Conservation (phyloP, 148 eudicot species). For the Suaeda aralocaspica region DNA sequence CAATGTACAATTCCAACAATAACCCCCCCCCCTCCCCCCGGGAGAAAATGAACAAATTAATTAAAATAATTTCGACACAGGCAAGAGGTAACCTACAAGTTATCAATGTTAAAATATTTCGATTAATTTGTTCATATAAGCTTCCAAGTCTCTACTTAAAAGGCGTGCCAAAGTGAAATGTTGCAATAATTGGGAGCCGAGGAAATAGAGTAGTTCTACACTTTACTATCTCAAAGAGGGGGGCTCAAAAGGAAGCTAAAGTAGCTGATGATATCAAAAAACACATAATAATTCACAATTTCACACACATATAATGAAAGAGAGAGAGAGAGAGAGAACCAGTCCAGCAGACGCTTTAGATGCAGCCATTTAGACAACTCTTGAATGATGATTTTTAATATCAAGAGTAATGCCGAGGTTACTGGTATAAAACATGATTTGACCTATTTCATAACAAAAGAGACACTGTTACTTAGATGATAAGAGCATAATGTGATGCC, state of each 20-base stretch:
- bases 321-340: slow-evolving; percentile 36
- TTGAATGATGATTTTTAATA: slow-evolving; percentile 86
- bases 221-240: background rate
- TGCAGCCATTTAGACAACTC: slow-evolving; percentile 91
- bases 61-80: no score
- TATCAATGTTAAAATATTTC: no score
- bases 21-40: no score
- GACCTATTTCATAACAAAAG: slow-evolving; percentile 57
- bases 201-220: no score
- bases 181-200: no score
- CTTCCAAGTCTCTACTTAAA: no score
- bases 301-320: background rate
- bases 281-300: background rate
- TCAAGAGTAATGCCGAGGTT: slow-evolving; percentile 83
- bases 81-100: no score
- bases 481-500: slow-evolving; percentile 9
- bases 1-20: no score
- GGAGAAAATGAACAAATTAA: no score
- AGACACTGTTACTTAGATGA: slow-evolving; percentile 6
- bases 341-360: slow-evolving; percentile 67
- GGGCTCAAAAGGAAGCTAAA: background rate
- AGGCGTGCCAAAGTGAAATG: no score
- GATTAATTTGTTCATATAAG: no score
- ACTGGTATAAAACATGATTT: slow-evolving; percentile 75
- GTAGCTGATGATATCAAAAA: background rate